Percentiles rank a stretch among this genome's conserved stretches.
Conservation (phyloP, 176 grass and related monocot species). For the Phoenix dactylifera region DNA sequence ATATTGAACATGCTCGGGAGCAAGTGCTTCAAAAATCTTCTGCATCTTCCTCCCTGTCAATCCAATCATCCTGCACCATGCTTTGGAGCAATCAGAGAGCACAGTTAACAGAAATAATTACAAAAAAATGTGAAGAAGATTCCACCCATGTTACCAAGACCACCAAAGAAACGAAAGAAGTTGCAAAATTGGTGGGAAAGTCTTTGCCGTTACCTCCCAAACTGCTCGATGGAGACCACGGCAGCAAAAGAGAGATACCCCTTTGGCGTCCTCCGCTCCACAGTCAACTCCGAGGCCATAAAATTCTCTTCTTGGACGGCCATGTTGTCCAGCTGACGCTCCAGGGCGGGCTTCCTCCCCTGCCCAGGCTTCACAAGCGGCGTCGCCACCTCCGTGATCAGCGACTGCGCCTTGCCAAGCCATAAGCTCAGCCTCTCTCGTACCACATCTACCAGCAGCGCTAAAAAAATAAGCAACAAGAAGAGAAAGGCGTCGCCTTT, state of each 20-base stretch:
- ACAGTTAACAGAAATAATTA: background rate
- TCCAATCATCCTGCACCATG: constrained; percentile 66
- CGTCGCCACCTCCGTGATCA: constrained; percentile 18
- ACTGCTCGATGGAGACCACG: constrained; percentile 77
- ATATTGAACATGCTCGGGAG: constrained; percentile 44
- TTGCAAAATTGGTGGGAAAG: background rate
- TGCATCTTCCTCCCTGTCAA: constrained; percentile 75
- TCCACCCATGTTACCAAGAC: too few species aligned
- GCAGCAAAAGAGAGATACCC: constrained; percentile 64
- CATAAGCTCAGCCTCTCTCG: constrained; percentile 16
- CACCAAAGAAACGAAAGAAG: too few species aligned
- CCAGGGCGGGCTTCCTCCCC: background rate
- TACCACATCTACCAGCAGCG: background rate
- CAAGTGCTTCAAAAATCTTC: constrained; percentile 63
- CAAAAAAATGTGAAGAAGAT: too few species aligned
- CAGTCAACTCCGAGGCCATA: constrained; percentile 53
- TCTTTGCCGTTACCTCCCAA: constrained; percentile 48
- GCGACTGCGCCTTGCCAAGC: constrained; percentile 16
- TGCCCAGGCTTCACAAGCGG: constrained; percentile 11
- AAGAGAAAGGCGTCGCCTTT: background rate
- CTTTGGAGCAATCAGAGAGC: constrained; percentile 18
- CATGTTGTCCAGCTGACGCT: background rate
- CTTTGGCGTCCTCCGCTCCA: constrained; percentile 39
- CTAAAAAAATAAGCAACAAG: background rate
- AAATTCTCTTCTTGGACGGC: constrained; percentile 38